Base-by-base conservation (phyloP, 192 early-diverging fungal species). In the Backusella mclennaniae region DNA sequence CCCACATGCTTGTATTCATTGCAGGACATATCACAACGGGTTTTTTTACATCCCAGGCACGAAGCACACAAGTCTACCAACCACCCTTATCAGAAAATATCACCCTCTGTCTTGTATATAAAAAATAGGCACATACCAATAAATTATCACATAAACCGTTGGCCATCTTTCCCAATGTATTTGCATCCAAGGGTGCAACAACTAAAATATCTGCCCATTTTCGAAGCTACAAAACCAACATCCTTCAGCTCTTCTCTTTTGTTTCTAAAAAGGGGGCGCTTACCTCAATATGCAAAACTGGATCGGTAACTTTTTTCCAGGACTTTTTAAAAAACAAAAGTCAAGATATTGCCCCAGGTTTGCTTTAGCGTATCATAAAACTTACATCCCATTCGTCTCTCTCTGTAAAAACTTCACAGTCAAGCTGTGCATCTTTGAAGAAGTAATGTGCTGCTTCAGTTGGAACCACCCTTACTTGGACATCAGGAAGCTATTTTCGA, bases 1-100 rank as follows among this genome's bases (percentile, higher is more conserved):
- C 89, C 95, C 95, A 99, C 97, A 98, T 98, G 85, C 90, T 87
- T 6, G 95, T 97, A 75, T 98, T 97, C 96, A 99, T 99, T n/a
- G 96, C 96, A 9, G 96, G 97, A 73, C 92, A 95, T 6, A 94
- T 87, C 17, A 96, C 73, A 1, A 97, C 88, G 0, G 93, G 93
- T 35, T 71, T 66, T 12, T 67, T 59, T 33, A 83, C 81, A 76
- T 96, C 93, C 96, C 97, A 99, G 0, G 97, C 97, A 6, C 97
- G 78, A 33, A 97, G 75, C 26, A 96, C 87, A 78, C 95, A 96
- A 1, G 96, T 97, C 93, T 94, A 74, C 6, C 35, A 73, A 39
- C 38, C 26, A 17, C 23, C 4, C 35, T 8, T 56, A 73, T 53
- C 17, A 29, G 26, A 44, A 42, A 49, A 70, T 15, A n/a, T 21